A percentile compares a stretch with the other conserved stretches of the same genome.
Evolutionary conservation across 108 stramenopile genomes (phyloP).

Genomic region (Skeletonema tropicum): DNA sequence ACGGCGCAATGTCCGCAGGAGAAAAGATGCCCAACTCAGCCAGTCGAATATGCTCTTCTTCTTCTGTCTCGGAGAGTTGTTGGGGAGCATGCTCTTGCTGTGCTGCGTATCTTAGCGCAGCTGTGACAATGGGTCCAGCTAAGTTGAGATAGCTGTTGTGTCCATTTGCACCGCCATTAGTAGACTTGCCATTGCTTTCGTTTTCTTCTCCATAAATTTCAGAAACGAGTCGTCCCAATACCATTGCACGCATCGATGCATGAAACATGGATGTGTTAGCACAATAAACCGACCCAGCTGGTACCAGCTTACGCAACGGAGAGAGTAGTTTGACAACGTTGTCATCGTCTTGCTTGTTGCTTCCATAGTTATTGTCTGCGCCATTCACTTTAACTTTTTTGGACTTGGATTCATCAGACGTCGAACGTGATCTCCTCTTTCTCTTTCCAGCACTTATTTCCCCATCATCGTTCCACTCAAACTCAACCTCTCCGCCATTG

Average conservation of each 20-base stretch:
- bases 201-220: conserved; percentile 65
- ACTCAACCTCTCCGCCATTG: conserved; percentile 50
- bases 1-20: conserved; percentile 56
- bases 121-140: conserved; percentile 67
- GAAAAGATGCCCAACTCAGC: conserved; percentile 56
- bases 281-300: conserved; percentile 64
- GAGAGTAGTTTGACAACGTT: conserved; percentile 27
- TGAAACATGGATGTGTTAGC: conserved; percentile 78
- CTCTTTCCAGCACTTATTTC: conserved; percentile 21
- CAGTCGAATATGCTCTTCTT: conserved; percentile 40
- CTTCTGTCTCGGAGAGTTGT: conserved; percentile 36
- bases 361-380: conserved; percentile 47
- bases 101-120: conserved; percentile 62
- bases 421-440: conserved; percentile 13
- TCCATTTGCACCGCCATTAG: not conserved
- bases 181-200: conserved; percentile 12
- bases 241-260: conserved; percentile 64
- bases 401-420: not conserved
- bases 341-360: conserved; percentile 20
- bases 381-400: conserved; percentile 9
- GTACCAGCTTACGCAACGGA: conserved; percentile 44
- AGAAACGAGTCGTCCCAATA: conserved; percentile 62
- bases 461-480: conserved; percentile 41
- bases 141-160: conserved; percentile 10
- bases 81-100: conserved; percentile 45